Evolutionary conservation across 306 rosid genomes (phyloP), one percentile per base, ranked within the genome.

Genomic region (Ziziphus jujuba): DNA sequence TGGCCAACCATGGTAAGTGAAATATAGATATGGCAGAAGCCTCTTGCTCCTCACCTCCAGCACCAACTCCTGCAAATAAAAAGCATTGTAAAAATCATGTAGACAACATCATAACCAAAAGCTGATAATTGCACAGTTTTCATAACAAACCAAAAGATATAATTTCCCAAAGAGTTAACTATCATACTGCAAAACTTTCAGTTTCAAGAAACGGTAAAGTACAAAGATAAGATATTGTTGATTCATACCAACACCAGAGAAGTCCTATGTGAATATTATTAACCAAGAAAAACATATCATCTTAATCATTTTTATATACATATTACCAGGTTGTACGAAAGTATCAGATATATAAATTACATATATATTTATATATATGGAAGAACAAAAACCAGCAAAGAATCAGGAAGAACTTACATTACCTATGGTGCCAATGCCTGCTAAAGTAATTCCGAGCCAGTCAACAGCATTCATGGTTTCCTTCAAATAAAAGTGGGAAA

Each of bases 341-440:
- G 19, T 14, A 55, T 54, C 59, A 15, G 23, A 36, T 16, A 70
- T 12, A 64, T 6, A 56, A n/a, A n/a, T n/a, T n/a, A n/a, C n/a
- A n/a, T n/a, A n/a, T n/a, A n/a, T n/a, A n/a, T n/a, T n/a, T 63
- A 25, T 67, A 21, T 2, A 53, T 14, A 31, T 21, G 38, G 40
- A 17, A 59, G 20, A 45, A 28, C 25, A 7, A 19, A 35, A 44
- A 63, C 59, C 34, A 63, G 59, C 20, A 16, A 35, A 59, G 51
- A 69, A 72, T 43, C 14, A 61, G 6, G 17, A 68, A 65, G 79
- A 84, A 88, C 89, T 87, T 82, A 84, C 83, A 81, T 76, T 88
- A 93, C 98, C 98, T 86, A 93, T 86, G 70, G 98, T 93, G 78
- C 98, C 97, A 69, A 93, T 78, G 72, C 97, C 98, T 3, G 97